Conservation (phyloP, 805 yeast species). For the Ogataea glucozyma region DNA sequence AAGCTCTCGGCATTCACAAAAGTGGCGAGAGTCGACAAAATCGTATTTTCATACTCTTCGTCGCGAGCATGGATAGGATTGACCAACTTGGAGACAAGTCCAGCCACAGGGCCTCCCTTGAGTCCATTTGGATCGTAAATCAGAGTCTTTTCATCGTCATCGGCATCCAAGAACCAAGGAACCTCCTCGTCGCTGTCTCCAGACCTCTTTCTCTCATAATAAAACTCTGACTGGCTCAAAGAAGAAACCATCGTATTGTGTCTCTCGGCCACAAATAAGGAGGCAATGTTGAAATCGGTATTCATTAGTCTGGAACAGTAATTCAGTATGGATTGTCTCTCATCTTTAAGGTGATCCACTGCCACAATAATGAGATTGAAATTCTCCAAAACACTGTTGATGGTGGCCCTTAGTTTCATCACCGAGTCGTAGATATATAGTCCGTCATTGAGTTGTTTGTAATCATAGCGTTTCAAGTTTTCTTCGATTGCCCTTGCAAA, state of each 20-base stretch:
- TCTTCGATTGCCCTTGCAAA: constrained; percentile 49
- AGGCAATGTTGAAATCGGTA: constrained; percentile 62
- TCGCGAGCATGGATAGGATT: constrained; percentile 64
- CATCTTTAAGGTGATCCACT: constrained; percentile 63
- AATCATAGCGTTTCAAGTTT: constrained; percentile 43
- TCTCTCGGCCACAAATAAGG: constrained; percentile 48
- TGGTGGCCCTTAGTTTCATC: constrained; percentile 38
- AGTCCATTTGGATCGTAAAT: constrained; percentile 71
- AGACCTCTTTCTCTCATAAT: constrained; percentile 40
- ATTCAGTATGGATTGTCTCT: constrained; percentile 66
- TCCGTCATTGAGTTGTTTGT: constrained; percentile 37
- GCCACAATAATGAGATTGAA: constrained; percentile 40
- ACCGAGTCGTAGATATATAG: constrained; percentile 31
- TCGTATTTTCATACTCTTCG: constrained; percentile 62
- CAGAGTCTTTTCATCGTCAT: constrained; percentile 48
- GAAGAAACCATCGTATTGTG: constrained; percentile 38
- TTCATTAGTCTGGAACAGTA: constrained; percentile 80
- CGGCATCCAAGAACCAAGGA: constrained; percentile 76
- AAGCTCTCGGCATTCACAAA: constrained; percentile 69
- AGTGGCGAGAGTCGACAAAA: constrained; percentile 74
- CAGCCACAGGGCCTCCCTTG: constrained; percentile 81
- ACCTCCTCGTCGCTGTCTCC: constrained; percentile 41
- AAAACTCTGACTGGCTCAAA: constrained; percentile 28
- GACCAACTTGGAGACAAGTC: constrained; percentile 77
- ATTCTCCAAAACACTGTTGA: constrained; percentile 38